Percentiles rank a stretch among this genome's conserved stretches.
These are phyloP conservation scores for Geotrichum phurueaensis DNA, from an alignment of 1,139 yeast genomes.

Conservation along the genomic window DNA sequence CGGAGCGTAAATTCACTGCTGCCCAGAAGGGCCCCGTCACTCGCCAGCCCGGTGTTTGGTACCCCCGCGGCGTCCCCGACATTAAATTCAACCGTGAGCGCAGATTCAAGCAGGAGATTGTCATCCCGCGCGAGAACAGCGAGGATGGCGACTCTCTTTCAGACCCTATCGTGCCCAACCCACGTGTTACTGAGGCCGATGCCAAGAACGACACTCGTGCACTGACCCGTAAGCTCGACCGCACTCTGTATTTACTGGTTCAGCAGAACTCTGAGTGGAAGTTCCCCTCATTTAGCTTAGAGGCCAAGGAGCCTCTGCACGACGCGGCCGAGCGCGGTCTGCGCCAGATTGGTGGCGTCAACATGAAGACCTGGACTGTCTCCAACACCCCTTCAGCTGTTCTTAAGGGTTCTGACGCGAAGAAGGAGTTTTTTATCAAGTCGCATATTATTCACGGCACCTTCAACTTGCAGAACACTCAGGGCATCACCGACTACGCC, in stretches of 20 bases:
- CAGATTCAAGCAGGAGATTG: constrained; percentile 68
- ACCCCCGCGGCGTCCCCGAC: constrained; percentile 79
- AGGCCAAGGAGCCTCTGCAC: constrained; percentile 52
- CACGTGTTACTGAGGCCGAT: constrained; percentile 78
- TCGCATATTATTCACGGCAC: constrained; percentile 88
- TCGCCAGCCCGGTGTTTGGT: constrained; percentile 68
- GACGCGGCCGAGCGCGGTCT: constrained; percentile 71
- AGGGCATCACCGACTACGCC: constrained; percentile 46
- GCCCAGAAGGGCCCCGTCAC: constrained; percentile 72
- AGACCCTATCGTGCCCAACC: constrained; percentile 63
- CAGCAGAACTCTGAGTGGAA: constrained; percentile 54
- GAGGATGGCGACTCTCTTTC: constrained; percentile 47
- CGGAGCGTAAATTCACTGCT: constrained; percentile 74
- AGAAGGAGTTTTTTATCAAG: constrained; percentile 66
- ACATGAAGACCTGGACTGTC: constrained; percentile 81
- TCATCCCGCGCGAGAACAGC: constrained; percentile 55
- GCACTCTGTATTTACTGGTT: constrained; percentile 72
- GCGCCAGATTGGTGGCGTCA: constrained; percentile 62
- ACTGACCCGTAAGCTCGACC: constrained; percentile 70
- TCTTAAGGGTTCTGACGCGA: constrained; percentile 21
- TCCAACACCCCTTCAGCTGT: constrained; percentile 84
- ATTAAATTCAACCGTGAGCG: constrained; percentile 84
- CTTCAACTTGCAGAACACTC: constrained; percentile 48
- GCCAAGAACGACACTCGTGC: constrained; percentile 52
- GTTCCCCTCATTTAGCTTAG: constrained; percentile 62